Evolutionary conservation across 2,329 filamentous ascomycete species (phyloP), one percentile per base, ranked within the genome.

Genomic region (Periconia sp.): DNA sequence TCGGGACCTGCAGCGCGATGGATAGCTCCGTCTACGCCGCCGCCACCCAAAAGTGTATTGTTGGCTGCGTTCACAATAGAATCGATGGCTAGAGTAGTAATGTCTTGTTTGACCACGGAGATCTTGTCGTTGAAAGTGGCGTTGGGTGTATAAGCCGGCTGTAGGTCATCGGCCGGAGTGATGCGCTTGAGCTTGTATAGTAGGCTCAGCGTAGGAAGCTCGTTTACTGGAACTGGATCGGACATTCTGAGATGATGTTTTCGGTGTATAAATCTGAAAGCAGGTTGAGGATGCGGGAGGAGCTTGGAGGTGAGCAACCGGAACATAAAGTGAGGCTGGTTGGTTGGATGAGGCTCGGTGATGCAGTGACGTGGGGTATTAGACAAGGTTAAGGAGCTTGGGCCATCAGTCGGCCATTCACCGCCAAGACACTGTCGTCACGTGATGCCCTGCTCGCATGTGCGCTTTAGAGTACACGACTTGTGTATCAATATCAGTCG

Each of bases 21-120:
- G 63, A 97, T 97, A 27, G 92, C 77, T 40, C 79, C 79, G 53
- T 81, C 79, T 15, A 97, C 92, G 35, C 94, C 94, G n/a, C 92
- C 91, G 49, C 94, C 94, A 50, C 92, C 92, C 0, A 89, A 81
- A 0, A 97, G 84, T 1, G 81, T 82, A 10, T 75, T 76, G 73
- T 97, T 97, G 43, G 94, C 93, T 1, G 94, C 93, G 72, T 97
- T 97, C 72, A 97, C 92, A 62, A 97, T 94, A 59, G 89, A 88
- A 67, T 92, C 90, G 44, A 92, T 82, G 31, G 81, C 72, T 3
- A 97, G 83, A 14, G 80, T 85, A 14, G 92, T 97, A 73, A 97
- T 95, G 72, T 96, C 91, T 62, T 85, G 84, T 52, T 84, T 82
- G 60, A 91, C 81, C 37, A 93, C 77, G 44, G 83, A 84, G 64